Conservation (phyloP, 495 filamentous ascomycete species). For the Xylaria grammica region DNA sequence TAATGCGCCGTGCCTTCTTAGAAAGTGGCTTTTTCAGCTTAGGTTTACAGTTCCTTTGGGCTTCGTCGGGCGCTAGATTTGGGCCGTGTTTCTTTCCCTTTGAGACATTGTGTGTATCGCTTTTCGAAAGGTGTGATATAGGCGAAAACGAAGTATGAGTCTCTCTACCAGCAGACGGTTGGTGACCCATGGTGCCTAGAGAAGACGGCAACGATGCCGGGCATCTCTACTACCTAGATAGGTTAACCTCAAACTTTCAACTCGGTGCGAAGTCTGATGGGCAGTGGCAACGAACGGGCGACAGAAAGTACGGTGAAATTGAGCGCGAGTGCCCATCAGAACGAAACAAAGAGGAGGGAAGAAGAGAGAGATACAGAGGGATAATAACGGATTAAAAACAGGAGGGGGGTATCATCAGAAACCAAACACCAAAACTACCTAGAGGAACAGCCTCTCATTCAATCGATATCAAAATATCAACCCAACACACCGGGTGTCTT, state of each 20-base stretch:
- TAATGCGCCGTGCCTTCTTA: background rate
- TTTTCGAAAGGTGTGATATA: background rate
- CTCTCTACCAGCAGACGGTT: background rate
- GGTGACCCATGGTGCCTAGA: too few species aligned
- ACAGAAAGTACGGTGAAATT: too few species aligned
- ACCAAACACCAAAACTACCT: background rate
- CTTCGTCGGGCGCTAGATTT: background rate
- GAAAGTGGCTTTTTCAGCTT: background rate
- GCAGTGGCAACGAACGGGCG: background rate
- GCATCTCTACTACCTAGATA: conserved; percentile 7
- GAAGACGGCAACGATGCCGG: background rate
- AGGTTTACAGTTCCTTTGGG: background rate
- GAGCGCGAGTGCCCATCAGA: too few species aligned
- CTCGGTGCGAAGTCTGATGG: background rate
- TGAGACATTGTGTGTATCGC: background rate
- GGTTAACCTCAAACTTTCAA: background rate
- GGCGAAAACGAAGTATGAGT: background rate
- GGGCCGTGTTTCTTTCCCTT: background rate
- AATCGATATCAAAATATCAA: background rate
- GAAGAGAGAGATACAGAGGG: too few species aligned
- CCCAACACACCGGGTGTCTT: background rate
- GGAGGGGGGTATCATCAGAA: too few species aligned
- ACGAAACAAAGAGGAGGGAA: too few species aligned
- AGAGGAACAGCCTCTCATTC: background rate
- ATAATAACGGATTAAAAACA: too few species aligned